Conservation (phyloP, 345 rosid species). For the Eucalyptus marginata region DNA sequence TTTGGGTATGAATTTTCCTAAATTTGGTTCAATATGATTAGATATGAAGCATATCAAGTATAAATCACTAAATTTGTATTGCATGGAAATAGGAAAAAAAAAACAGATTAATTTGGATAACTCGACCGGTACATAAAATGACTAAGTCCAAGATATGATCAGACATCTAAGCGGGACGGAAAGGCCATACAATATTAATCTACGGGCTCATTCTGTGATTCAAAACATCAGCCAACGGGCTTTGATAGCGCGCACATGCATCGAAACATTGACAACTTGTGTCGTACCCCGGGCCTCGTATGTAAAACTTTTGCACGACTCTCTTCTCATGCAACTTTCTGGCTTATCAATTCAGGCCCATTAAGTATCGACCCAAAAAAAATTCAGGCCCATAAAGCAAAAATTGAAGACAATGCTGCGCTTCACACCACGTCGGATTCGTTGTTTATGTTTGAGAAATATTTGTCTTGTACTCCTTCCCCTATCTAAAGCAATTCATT, state of each 20-base stretch:
- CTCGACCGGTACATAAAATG: neutral
- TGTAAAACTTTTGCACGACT: neutral
- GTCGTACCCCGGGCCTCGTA: neutral
- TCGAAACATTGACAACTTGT: neutral
- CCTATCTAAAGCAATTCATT: neutral
- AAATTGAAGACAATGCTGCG: neutral
- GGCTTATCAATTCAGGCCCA: neutral
- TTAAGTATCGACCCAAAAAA: no score
- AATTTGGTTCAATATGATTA: no score
- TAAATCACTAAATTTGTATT: neutral
- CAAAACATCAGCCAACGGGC: neutral
- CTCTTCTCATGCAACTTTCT: neutral
- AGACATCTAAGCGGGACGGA: neutral
- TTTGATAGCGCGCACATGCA: accelerated
- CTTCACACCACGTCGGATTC: neutral
- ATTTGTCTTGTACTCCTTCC: neutral
- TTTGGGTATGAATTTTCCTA: no score
- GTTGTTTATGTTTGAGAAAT: neutral
- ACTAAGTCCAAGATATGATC: neutral
- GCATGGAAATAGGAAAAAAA: neutral
- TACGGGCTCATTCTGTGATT: neutral
- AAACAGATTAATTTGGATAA: no score
- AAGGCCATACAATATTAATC: neutral
- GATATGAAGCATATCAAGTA: neutral
- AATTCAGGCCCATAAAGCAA: neutral